Percentiles rank a stretch among this genome's conserved stretches.
These are phyloP conservation scores for Fonsecaea multimorphosa DNA, from an alignment of 2,329 filamentous ascomycete genomes.

Conservation along the genomic window DNA sequence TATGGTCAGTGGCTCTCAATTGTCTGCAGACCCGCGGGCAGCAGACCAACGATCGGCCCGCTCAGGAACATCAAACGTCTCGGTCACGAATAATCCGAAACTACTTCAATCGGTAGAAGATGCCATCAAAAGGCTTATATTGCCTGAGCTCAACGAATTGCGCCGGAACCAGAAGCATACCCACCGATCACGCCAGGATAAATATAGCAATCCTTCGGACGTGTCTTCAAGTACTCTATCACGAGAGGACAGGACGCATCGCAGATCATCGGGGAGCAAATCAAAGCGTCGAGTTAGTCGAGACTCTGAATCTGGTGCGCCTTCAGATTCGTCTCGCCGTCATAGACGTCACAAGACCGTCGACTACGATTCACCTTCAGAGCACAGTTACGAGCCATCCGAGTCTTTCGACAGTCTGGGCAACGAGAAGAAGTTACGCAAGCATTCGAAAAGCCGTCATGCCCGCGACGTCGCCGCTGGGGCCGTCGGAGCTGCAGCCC, in stretches of 20 bases:
- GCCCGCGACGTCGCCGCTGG: conserved; percentile 62
- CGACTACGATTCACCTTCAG: conserved; percentile 56
- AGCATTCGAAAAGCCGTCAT: conserved; percentile 59
- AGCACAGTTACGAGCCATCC: conserved; percentile 52
- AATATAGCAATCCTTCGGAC: conserved; percentile 67
- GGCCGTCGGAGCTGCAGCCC: conserved; percentile 61
- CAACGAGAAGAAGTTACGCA: conserved; percentile 59
- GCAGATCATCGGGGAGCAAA: conserved; percentile 58
- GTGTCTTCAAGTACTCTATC: conserved; percentile 62
- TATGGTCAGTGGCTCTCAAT: conserved; percentile 60
- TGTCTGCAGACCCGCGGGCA: conserved; percentile 58
- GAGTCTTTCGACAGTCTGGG: conserved; percentile 55
- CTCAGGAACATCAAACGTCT: conserved; percentile 69
- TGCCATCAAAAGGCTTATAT: conserved; percentile 83
- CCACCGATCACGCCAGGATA: conserved; percentile 69
- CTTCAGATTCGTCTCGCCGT: conserved; percentile 59
- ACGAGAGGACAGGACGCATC: conserved; percentile 61
- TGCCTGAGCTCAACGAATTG: conserved; percentile 88
- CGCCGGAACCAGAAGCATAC: conserved; percentile 83
- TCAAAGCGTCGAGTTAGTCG: conserved; percentile 64
- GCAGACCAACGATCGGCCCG: conserved; percentile 64
- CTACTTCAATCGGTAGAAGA: conserved; percentile 91
- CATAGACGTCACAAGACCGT: conserved; percentile 62
- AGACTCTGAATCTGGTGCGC: conserved; percentile 64
- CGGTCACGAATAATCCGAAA: conserved; percentile 84